phyloP scores from a whole-genome alignment of 164 flowering plant genomes.

The Nelumbo lutea region DNA sequence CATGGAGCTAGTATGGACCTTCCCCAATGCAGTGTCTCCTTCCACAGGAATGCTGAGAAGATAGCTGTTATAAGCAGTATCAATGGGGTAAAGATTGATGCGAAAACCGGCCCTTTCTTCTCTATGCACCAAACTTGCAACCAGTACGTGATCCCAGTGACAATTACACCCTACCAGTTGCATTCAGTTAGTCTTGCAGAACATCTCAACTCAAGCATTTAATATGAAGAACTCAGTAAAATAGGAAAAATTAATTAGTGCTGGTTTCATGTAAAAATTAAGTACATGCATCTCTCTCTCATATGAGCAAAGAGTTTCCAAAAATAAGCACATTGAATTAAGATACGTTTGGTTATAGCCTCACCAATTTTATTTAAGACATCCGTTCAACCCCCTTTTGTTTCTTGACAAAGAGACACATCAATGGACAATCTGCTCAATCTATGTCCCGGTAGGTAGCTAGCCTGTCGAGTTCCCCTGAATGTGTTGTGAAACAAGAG shows the following conservation, averaged over 20 bases:
- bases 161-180: slow-evolving; percentile 17
- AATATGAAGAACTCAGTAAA: too few species aligned
- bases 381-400: too few species aligned
- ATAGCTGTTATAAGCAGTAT: slow-evolving; percentile 15
- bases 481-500: too few species aligned
- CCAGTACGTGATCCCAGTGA: slow-evolving; percentile 10
- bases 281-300: neutral
- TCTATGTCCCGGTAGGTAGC: too few species aligned
- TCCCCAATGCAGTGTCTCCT: slow-evolving; percentile 19
- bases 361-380: too few species aligned
- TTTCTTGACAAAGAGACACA: too few species aligned
- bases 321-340: neutral
- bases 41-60: slow-evolving; percentile 15
- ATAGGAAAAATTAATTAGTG: too few species aligned
- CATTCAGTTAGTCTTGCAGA: neutral
- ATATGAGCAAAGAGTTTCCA: neutral
- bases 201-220: neutral
- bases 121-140: slow-evolving; percentile 22
- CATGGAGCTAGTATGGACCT: slow-evolving; percentile 7
- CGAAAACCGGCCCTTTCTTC: slow-evolving; percentile 26
- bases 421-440: too few species aligned
- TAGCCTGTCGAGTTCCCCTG: too few species aligned
- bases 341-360: too few species aligned
- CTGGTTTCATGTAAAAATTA: too few species aligned
- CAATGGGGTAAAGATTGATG: slow-evolving; percentile 20